Evolutionary conservation across 2,329 filamentous ascomycete species (phyloP).

Genomic region (Didymella segeticola): DNA sequence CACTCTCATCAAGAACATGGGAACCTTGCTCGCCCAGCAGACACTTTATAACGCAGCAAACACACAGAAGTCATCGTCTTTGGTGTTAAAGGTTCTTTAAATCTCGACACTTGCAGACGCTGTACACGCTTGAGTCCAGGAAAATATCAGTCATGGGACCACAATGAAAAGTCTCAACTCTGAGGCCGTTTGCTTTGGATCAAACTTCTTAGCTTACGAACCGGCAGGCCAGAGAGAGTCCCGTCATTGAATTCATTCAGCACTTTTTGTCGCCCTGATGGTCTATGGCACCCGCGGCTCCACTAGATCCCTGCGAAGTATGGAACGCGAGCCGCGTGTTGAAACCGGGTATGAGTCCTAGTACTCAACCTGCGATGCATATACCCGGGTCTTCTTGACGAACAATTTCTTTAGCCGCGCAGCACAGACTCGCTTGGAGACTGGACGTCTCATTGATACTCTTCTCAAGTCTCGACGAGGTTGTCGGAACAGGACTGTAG

Average conservation of each 20-base stretch:
- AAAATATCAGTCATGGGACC: no score
- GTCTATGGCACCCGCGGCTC: neutral
- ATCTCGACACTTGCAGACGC: no score
- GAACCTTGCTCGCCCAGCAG: no score
- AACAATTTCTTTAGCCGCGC: neutral
- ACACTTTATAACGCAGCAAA: no score
- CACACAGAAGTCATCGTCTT: no score
- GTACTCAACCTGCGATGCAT: neutral
- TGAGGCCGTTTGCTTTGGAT: no score
- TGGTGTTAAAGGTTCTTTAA: no score
- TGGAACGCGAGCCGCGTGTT: neutral
- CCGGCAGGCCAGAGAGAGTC: neutral
- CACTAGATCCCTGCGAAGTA: neutral
- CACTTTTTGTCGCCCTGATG: neutral
- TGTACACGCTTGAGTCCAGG: no score
- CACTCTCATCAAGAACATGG: no score
- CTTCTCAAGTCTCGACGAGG: neutral
- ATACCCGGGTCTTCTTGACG: neutral
- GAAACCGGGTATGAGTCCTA: neutral
- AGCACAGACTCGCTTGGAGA: neutral
- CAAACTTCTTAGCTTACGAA: no score
- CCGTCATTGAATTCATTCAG: neutral
- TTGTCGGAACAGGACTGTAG: neutral
- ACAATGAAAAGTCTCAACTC: no score
- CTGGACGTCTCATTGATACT: neutral